phyloP scores from a whole-genome alignment of 345 rosid species.

The Anacardium occidentale region DNA sequence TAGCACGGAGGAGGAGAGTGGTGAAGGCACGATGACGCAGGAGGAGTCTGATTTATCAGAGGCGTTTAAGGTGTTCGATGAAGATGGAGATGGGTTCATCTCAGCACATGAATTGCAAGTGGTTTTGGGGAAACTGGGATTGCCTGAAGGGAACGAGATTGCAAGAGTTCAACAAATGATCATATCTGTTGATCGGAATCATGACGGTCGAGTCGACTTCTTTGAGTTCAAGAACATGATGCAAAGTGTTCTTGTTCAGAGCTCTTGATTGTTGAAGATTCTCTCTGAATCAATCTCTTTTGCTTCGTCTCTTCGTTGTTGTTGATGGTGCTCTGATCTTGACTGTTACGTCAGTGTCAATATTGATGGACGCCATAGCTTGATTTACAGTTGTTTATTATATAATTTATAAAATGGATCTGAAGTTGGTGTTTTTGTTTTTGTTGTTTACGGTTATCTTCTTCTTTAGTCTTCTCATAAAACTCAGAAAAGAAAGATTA shows the following conservation, averaged over 20 bases:
- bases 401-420: too few species aligned
- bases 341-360: too few species aligned
- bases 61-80: slow-evolving; percentile 95
- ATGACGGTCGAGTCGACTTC: slow-evolving; percentile 86
- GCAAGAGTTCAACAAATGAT: slow-evolving; percentile 80
- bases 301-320: not conserved
- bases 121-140: slow-evolving; percentile 69
- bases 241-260: slow-evolving; percentile 50
- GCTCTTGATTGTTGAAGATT: slow-evolving; percentile 25
- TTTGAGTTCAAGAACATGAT: slow-evolving; percentile 91
- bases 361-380: too few species aligned
- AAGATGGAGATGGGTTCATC: slow-evolving; percentile 84
- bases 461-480: too few species aligned
- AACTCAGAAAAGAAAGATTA: too few species aligned
- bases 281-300: not conserved
- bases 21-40: slow-evolving; percentile 10
- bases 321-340: not conserved
- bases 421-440: too few species aligned
- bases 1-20: not conserved
- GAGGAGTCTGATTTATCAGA: slow-evolving; percentile 78
- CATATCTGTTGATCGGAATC: slow-evolving; percentile 68
- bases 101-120: slow-evolving; percentile 74
- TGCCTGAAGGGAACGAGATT: slow-evolving; percentile 69
- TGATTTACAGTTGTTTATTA: too few species aligned
- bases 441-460: too few species aligned